phyloP scores from a whole-genome alignment of 176 grass and related monocot genomes.

The Hyparrhenia diplandra region DNA sequence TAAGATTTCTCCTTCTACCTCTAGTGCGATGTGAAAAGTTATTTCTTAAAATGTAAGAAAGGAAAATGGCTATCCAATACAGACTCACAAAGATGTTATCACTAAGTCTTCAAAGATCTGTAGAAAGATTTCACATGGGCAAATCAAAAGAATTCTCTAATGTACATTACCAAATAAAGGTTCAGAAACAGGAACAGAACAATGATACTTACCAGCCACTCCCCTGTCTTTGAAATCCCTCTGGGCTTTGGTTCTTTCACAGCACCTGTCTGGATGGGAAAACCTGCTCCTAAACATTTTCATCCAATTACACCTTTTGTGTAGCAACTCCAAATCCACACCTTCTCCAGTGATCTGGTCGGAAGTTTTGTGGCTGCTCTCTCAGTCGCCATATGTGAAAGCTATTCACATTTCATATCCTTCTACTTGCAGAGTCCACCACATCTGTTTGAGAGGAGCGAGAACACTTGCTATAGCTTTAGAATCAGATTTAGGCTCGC shows the following conservation, averaged over 20 bases:
- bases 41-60: conserved; percentile 16
- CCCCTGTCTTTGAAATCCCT: conserved; percentile 94
- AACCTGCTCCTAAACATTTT: conserved; percentile 67
- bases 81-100: neutral
- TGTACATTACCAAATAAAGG: neutral
- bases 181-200: conserved; percentile 6
- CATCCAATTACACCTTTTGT: conserved; percentile 92
- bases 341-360: conserved; percentile 91
- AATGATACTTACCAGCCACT: conserved; percentile 76
- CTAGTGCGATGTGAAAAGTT: neutral
- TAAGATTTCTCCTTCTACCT: neutral
- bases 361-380: conserved; percentile 86
- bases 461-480: conserved; percentile 54
- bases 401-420: conserved; percentile 79
- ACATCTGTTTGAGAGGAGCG: conserved; percentile 85
- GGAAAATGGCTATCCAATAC: neutral
- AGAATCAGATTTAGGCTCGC: conserved; percentile 52
- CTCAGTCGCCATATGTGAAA: conserved; percentile 75
- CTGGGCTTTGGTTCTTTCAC: conserved; percentile 92
- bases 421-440: conserved; percentile 63
- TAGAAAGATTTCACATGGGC: conserved; percentile 9
- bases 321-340: conserved; percentile 92
- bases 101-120: neutral
- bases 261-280: conserved; percentile 68
- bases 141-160: neutral